Conservation (phyloP, 176 grass and related monocot species). For the Phragmites australis region DNA sequence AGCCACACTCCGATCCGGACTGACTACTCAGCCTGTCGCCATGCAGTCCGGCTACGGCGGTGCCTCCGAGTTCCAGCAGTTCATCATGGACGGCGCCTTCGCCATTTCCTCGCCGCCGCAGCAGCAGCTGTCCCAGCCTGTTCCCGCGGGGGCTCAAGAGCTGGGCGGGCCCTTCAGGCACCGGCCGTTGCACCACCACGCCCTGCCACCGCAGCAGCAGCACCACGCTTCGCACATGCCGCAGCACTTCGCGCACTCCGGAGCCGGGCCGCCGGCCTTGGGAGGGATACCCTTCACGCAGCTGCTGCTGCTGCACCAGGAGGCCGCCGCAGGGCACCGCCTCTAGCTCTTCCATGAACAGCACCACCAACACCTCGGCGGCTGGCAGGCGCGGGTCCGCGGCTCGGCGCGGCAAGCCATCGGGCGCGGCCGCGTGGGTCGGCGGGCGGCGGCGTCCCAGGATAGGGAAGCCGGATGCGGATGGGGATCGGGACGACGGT, state of each 20-base stretch:
- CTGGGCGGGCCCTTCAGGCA: constrained; percentile 46
- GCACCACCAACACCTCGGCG: constrained; percentile 60
- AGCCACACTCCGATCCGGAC: neutral
- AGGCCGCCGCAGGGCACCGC: constrained; percentile 25
- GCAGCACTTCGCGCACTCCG: constrained; percentile 58
- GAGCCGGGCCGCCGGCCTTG: too few species aligned
- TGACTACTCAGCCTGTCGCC: neutral
- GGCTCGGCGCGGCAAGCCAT: too few species aligned
- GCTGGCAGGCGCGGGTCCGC: too few species aligned
- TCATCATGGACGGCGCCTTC: constrained; percentile 70
- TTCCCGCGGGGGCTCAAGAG: constrained; percentile 15
- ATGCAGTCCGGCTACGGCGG: constrained; percentile 88
- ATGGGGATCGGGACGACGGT: too few species aligned
- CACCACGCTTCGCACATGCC: constrained; percentile 47
- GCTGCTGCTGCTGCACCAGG: constrained; percentile 76
- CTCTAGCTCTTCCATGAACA: constrained; percentile 68
- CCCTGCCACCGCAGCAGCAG: constrained; percentile 45
- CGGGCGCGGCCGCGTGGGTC: too few species aligned
- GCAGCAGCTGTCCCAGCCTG: neutral
- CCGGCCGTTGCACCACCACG: constrained; percentile 56
- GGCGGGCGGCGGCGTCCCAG: too few species aligned
- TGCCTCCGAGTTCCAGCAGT: constrained; percentile 84
- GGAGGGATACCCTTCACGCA: constrained; percentile 71
- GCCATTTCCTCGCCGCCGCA: constrained; percentile 47
- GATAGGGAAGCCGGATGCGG: too few species aligned